Conservation (phyloP, 371 early-diverging fungal genomes). For the Neoconidiobolus thromboides region DNA sequence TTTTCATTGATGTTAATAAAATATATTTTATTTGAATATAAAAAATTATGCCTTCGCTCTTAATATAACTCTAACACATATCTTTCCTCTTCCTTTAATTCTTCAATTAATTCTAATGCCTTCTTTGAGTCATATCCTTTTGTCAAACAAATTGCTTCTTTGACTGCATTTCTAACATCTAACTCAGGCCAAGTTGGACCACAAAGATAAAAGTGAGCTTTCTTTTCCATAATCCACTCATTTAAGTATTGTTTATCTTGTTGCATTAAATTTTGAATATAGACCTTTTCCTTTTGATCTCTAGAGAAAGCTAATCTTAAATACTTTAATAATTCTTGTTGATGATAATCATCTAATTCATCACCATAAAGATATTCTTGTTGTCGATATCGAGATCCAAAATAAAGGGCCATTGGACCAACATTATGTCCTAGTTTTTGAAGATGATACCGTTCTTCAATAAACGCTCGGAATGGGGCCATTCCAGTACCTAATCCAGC, state of each 20-base stretch:
- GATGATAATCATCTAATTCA: constrained; percentile 78
- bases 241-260: constrained; percentile 57
- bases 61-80: constrained; percentile 85
- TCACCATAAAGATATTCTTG: constrained; percentile 90
- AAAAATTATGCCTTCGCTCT: background rate
- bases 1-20: no score
- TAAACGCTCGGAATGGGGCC: constrained; percentile 93
- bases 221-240: constrained; percentile 41
- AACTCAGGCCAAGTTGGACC: constrained; percentile 90
- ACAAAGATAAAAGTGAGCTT: constrained; percentile 81
- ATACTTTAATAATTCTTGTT: constrained; percentile 62
- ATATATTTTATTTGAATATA: no score
- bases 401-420: constrained; percentile 84
- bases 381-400: constrained; percentile 78
- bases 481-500: constrained; percentile 93
- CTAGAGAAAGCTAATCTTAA: constrained; percentile 83
- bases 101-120: constrained; percentile 57
- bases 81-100: constrained; percentile 77
- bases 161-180: constrained; percentile 83
- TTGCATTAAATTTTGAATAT: constrained; percentile 85
- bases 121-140: constrained; percentile 34
- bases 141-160: constrained; percentile 40
- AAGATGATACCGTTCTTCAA: constrained; percentile 71
- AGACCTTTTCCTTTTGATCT: constrained; percentile 80
- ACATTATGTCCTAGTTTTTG: constrained; percentile 54